These are phyloP conservation scores for Hypoxylon rickii DNA, from an alignment of 495 filamentous ascomycete genomes.

Conservation along the genomic window DNA sequence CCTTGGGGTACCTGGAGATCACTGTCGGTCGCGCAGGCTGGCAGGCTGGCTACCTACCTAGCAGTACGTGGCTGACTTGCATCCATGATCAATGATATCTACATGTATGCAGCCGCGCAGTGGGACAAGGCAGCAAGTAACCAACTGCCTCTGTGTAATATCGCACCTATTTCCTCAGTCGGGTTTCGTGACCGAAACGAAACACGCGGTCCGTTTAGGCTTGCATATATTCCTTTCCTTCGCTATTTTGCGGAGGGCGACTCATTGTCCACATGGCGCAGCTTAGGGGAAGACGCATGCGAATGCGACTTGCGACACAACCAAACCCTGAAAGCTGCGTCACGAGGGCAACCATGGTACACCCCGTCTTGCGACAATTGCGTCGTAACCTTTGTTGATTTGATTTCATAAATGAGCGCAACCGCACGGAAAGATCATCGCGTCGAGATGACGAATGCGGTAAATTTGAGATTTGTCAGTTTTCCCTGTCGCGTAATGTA, in stretches of 20 bases:
- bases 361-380: slow-evolving; percentile 26
- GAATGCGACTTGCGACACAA: no score
- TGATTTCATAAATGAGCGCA: no score
- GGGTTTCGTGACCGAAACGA: slow-evolving; percentile 18
- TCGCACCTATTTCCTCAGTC: slow-evolving; percentile 21
- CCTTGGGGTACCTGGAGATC: background rate
- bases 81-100: no score
- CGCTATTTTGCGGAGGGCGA: background rate
- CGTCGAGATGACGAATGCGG: slow-evolving; percentile 17
- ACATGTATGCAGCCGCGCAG: background rate
- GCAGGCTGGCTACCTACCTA: background rate
- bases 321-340: slow-evolving; percentile 17
- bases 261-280: slow-evolving; percentile 25
- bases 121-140: background rate
- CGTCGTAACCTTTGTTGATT: slow-evolving; percentile 24
- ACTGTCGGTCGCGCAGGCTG: background rate
- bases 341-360: slow-evolving; percentile 30
- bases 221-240: no score
- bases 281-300: slow-evolving; percentile 22
- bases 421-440: no score
- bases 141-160: no score
- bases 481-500: background rate
- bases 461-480: background rate
- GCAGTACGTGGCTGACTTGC: no score
- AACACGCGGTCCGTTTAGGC: slow-evolving; percentile 21